Evolutionary conservation across 345 rosid genomes (phyloP).

Genomic region (Salix koriyanagi): DNA sequence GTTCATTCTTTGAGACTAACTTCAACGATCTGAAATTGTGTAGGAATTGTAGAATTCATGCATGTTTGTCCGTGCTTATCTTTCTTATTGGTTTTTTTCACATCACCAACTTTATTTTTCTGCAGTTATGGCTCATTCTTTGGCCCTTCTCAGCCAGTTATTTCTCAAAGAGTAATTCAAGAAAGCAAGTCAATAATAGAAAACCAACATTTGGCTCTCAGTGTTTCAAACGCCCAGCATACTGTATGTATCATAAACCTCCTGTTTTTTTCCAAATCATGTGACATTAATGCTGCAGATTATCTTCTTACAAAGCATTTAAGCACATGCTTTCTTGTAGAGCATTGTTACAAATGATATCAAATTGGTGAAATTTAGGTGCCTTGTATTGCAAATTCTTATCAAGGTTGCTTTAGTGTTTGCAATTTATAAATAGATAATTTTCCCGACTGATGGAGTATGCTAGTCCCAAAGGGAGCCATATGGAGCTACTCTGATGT

Average conservation of each 20-base stretch:
- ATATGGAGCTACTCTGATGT: background rate
- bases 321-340: background rate
- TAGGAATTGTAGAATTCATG: background rate
- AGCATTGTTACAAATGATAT: background rate
- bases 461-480: background rate
- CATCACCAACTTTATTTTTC: background rate
- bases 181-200: constrained; percentile 93
- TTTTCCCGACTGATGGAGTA: background rate
- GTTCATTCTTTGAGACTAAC: background rate
- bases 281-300: background rate
- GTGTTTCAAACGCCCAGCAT: constrained; percentile 26
- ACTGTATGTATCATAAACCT: constrained; percentile 35
- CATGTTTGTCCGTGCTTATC: background rate
- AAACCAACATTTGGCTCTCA: constrained; percentile 50
- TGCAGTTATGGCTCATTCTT: constrained; percentile 91
- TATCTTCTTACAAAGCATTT: background rate
- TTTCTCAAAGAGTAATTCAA: constrained; percentile 85
- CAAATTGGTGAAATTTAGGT: background rate
- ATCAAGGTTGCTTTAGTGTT: background rate
- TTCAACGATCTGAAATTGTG: background rate
- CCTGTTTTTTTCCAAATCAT: background rate
- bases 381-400: background rate
- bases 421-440: too few species aligned
- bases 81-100: constrained; percentile 10
- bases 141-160: constrained; percentile 88